Percentiles rank a stretch among this genome's conserved stretches.
Evolutionary conservation across 1,284 basidiomycete species (phyloP).

Genomic region (Sporisorium graminicola): DNA sequence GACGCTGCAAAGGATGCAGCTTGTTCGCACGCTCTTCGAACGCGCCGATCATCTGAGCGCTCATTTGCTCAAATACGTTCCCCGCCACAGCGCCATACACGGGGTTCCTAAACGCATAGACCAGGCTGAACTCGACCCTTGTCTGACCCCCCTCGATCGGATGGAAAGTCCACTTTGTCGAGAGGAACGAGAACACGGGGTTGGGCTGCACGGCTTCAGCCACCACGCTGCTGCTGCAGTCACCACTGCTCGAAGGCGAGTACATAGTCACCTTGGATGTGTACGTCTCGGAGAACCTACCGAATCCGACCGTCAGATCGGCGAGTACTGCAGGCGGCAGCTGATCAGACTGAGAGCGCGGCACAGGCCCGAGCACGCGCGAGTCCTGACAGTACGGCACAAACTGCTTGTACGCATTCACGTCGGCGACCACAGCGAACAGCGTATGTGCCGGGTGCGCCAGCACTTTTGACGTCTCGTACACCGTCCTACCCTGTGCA

Average conservation of each 20-base stretch:
- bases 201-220: conserved; percentile 67
- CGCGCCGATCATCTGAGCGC: conserved; percentile 88
- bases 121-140: conserved; percentile 72
- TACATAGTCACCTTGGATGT: conserved; percentile 83
- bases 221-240: conserved; percentile 22
- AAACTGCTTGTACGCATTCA: conserved; percentile 85
- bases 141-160: conserved; percentile 27
- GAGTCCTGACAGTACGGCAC: conserved; percentile 89
- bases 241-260: conserved; percentile 79
- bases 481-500: conserved; percentile 31
- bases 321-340: conserved; percentile 72
- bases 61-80: conserved; percentile 86
- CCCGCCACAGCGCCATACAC: conserved; percentile 84
- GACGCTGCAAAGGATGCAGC: conserved; percentile 15
- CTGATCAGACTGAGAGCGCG: background rate
- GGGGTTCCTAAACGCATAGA: conserved; percentile 88
- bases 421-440: conserved; percentile 87
- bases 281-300: conserved; percentile 88
- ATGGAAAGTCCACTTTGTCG: conserved; percentile 76
- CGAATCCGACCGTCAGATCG: conserved; percentile 89
- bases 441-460: conserved; percentile 74
- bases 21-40: conserved; percentile 81
- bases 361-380: conserved; percentile 74
- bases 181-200: conserved; percentile 85
- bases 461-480: conserved; percentile 37